Percentiles rank a stretch among this genome's conserved stretches.
Evolutionary conservation across 2,329 filamentous ascomycete species (phyloP).

Genomic region (Cercospora beticola): DNA sequence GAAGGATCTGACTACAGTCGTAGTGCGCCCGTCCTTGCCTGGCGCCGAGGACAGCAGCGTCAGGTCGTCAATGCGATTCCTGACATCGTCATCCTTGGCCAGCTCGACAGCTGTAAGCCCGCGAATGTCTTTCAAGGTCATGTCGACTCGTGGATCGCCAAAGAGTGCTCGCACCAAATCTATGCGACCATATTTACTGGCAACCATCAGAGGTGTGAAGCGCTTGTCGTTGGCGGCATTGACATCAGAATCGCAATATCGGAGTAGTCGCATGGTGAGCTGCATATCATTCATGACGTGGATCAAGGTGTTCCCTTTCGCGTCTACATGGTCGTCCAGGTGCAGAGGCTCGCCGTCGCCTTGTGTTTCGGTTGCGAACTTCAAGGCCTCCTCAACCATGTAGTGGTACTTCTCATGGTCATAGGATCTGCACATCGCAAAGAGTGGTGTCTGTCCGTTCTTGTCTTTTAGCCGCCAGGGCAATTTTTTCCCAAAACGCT

Average conservation of each 20-base stretch:
- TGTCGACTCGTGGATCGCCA: constrained; percentile 80
- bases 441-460: constrained; percentile 96
- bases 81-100: constrained; percentile 95
- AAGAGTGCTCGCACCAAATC: constrained; percentile 90
- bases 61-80: constrained; percentile 93
- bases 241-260: constrained; percentile 87
- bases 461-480: constrained; percentile 91
- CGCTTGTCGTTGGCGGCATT: constrained; percentile 94
- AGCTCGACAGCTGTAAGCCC: constrained; percentile 93
- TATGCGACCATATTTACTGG: constrained; percentile 94
- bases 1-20: constrained; percentile 89
- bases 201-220: constrained; percentile 96
- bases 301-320: constrained; percentile 90
- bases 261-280: constrained; percentile 72
- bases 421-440: constrained; percentile 91
- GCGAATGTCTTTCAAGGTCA: constrained; percentile 77
- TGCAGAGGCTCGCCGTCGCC: constrained; percentile 77
- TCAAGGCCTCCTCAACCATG: constrained; percentile 83
- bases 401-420: constrained; percentile 81
- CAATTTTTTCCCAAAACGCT: constrained; percentile 70
- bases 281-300: constrained; percentile 89
- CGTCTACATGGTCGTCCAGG: constrained; percentile 87
- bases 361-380: constrained; percentile 71
- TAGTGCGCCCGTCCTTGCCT: constrained; percentile 75
- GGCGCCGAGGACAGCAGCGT: constrained; percentile 75